Evolutionary conservation across 805 yeast genomes (phyloP), one percentile per base, ranked within the genome.

Genomic region (Schwanniomyces occidentalis): DNA sequence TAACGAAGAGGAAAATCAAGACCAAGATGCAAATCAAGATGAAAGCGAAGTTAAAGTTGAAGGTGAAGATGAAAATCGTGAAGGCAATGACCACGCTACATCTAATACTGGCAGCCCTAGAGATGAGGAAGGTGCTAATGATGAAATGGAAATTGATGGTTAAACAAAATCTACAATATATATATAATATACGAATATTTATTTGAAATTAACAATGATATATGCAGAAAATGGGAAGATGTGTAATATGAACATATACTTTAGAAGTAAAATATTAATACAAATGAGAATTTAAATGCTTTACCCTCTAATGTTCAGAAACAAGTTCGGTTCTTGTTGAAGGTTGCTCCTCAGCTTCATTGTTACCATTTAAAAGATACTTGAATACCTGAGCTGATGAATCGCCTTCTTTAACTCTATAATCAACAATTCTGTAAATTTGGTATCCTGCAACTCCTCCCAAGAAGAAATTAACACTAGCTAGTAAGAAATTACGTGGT

Each of bases 381-480:
- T 73, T 62, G 33, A 79, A 36, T 16, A 81, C 76, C 51, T 80
- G 76, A n/a, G 53, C 38, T 7, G 78, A 53, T 20, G 80, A 52
- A 54, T 85, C 90, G 27, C 96, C 95, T 35, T 66, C 52, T 2
- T 63, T 61, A 23, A 58, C 48, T 69, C 96, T 83, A 71, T 80
- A 87, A 42, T 71, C 66, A 51, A 68, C 70, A 36, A 91, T 76
- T 65, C 99, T 78, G 28, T 65, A 52, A 24, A 93, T 63, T 71
- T 91, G 98, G 58, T 71, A 78, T 19, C 91, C 85, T 2, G 98
- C 96, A 30, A 95, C 95, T 20, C 82, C 68, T 16, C 95, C 96
- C 35, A 91, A 69, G 75, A 93, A 91, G 72, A 89, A 88, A 66
- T 91, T 91, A 37, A 91, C 99, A 18, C 91, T 79, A 4, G 98